A percentile compares a stretch with the other conserved stretches of the same genome.
Evolutionary conservation across 305 asterid genomes (phyloP).

Genomic region (Fraxinus baroniana): DNA sequence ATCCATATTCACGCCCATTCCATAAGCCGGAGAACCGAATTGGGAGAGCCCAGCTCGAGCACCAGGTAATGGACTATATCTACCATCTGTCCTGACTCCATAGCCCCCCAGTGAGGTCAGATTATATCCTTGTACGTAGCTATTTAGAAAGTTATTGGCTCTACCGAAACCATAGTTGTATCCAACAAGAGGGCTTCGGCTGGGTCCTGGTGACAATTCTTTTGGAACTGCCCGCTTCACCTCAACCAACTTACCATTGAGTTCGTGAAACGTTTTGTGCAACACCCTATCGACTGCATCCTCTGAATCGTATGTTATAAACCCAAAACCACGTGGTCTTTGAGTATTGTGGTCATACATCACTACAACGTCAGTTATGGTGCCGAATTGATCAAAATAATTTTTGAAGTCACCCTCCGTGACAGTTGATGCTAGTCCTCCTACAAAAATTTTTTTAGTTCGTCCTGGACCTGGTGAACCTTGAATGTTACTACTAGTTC

Average conservation of each 20-base stretch:
- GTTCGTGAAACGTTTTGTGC: constrained; percentile 64
- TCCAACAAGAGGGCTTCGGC: constrained; percentile 51
- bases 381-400: constrained; percentile 61
- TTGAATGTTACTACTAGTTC: constrained; percentile 44
- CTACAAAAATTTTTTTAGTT: constrained; percentile 53
- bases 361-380: constrained; percentile 56
- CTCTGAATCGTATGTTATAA: constrained; percentile 60
- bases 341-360: constrained; percentile 72
- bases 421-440: constrained; percentile 55
- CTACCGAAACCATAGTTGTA: constrained; percentile 53
- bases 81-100: constrained; percentile 55
- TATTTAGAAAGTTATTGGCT: constrained; percentile 47
- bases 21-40: constrained; percentile 57
- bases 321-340: constrained; percentile 69
- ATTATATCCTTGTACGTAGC: constrained; percentile 51
- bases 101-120: constrained; percentile 51
- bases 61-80: constrained; percentile 43
- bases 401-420: constrained; percentile 48
- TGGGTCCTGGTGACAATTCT: constrained; percentile 58
- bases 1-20: constrained; percentile 56
- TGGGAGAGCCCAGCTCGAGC: constrained; percentile 59
- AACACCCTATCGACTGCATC: constrained; percentile 62
- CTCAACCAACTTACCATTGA: constrained; percentile 68
- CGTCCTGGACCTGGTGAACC: constrained; percentile 50
- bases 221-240: constrained; percentile 70